Evolutionary conservation across 495 filamentous ascomycete species (phyloP).

Genomic region (Darksidea phi): DNA sequence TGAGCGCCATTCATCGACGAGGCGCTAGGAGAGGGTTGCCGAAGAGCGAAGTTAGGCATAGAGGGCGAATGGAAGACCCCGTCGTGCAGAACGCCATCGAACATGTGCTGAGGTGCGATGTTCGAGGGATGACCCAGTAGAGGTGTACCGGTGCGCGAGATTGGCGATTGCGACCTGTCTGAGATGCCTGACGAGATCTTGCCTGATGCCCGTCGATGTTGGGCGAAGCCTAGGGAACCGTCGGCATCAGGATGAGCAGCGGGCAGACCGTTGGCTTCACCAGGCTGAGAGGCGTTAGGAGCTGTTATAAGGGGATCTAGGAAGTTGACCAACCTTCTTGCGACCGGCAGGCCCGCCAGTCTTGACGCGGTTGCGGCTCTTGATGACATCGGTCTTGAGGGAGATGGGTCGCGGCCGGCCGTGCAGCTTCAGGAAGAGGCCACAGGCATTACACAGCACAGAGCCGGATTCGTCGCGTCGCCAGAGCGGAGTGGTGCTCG

Average conservation of each 20-base stretch:
- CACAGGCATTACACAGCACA: constrained; percentile 99
- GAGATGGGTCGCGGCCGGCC: constrained; percentile 88
- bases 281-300: constrained; percentile 10
- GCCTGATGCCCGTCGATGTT: constrained; percentile 66
- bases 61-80: constrained; percentile 61
- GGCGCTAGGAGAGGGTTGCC: constrained; percentile 67
- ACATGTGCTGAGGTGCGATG: constrained; percentile 73
- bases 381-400: constrained; percentile 99
- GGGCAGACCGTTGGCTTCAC: constrained; percentile 52
- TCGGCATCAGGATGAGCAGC: constrained; percentile 58
- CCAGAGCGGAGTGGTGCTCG: constrained; percentile 95
- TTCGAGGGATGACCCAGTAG: constrained; percentile 54
- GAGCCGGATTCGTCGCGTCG: constrained; percentile 92
- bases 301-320: not conserved
- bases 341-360: constrained; percentile 79
- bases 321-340: constrained; percentile 69
- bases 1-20: constrained; percentile 74
- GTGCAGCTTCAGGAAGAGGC: constrained; percentile 94
- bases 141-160: constrained; percentile 84
- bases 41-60: constrained; percentile 52
- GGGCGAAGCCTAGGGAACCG: constrained; percentile 50
- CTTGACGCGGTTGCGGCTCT: constrained; percentile 97
- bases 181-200: constrained; percentile 70
- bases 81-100: constrained; percentile 67
- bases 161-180: constrained; percentile 78